These are phyloP conservation scores for Excoecaria cochinchinensis DNA, from an alignment of 345 rosid species.

Conservation along the genomic window DNA sequence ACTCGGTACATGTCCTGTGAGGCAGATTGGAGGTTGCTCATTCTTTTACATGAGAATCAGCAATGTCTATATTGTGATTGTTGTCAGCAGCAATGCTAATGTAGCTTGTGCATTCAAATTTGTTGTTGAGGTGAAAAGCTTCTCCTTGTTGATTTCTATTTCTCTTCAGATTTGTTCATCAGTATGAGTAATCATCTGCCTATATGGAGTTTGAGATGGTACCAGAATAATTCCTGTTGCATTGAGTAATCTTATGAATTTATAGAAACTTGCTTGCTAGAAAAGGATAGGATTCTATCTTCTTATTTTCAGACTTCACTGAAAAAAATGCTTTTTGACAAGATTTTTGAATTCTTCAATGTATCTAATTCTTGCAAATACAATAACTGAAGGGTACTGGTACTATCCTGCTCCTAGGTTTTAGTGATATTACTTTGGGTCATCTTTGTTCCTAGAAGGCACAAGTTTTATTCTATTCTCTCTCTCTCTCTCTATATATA, in stretches of 20 bases:
- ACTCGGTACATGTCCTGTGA: conserved; percentile 92
- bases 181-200: neutral
- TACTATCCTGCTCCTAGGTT: neutral
- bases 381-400: neutral
- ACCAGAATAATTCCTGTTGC: neutral
- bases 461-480: neutral
- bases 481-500: no score
- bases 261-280: neutral
- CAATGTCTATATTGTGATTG: conserved; percentile 96
- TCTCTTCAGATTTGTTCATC: neutral
- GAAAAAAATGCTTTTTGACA: neutral
- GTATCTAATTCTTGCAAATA: neutral
- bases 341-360: neutral
- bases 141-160: neutral
- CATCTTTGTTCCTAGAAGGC: neutral
- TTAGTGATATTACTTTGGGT: neutral
- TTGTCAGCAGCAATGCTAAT: conserved; percentile 98
- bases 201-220: neutral
- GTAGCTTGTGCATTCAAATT: conserved; percentile 99
- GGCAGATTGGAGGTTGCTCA: conserved; percentile 98
- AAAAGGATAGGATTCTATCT: neutral
- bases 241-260: neutral
- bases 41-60: conserved; percentile 95
- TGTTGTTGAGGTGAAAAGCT: conserved; percentile 74
- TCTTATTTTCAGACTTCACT: neutral